Evolutionary conservation across 441 rosid species (phyloP).

Genomic region (Biscutella auriculata): DNA sequence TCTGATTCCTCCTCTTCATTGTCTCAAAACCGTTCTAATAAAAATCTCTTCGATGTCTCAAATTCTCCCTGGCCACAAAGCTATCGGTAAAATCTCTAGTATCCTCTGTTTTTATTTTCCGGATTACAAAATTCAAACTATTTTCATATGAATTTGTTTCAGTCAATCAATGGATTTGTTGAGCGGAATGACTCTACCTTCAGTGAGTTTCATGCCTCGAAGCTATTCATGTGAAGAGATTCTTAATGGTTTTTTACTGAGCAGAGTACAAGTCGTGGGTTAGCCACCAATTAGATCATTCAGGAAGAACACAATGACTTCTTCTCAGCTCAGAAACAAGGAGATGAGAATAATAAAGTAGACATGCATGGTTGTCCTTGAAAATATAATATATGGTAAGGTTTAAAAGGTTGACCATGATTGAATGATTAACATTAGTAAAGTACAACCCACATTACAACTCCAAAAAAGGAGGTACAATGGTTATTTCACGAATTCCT

Average conservation of each 20-base stretch:
- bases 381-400: too few species aligned
- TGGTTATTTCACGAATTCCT: too few species aligned
- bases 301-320: slow-evolving; percentile 60
- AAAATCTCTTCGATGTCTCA: slow-evolving; percentile 6
- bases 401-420: too few species aligned
- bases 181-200: slow-evolving; percentile 35
- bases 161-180: slow-evolving; percentile 69
- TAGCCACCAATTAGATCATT: slow-evolving; percentile 84
- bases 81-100: slow-evolving; percentile 36
- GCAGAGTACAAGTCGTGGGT: slow-evolving; percentile 71
- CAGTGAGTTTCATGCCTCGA: slow-evolving; percentile 32
- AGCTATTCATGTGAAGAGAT: not conserved
- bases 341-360: too few species aligned
- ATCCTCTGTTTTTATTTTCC: not conserved
- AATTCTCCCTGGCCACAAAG: slow-evolving; percentile 65
- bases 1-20: slow-evolving; percentile 25
- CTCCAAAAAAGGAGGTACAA: too few species aligned
- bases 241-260: not conserved
- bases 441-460: too few species aligned
- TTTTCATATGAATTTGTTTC: slow-evolving; percentile 7
- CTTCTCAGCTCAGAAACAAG: slow-evolving; percentile 40
- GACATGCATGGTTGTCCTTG: too few species aligned
- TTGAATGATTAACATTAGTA: too few species aligned
- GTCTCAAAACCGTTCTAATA: slow-evolving; percentile 17
- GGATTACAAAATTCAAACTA: not conserved